These are phyloP conservation scores for Aureobasidium zeae DNA, from an alignment of 2,329 filamentous ascomycete species.

Conservation along the genomic window DNA sequence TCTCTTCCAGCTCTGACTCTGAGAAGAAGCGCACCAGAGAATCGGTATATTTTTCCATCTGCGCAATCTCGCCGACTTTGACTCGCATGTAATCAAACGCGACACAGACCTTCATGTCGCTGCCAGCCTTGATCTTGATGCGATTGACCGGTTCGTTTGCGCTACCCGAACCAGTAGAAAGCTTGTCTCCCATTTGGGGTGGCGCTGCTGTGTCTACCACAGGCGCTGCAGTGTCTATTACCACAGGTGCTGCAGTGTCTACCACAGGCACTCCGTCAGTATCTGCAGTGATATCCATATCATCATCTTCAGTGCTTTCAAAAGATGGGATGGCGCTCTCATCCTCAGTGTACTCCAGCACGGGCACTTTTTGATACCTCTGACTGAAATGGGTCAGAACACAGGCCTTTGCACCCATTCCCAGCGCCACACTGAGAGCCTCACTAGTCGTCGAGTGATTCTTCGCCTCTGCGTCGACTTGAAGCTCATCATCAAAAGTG, in stretches of 20 bases:
- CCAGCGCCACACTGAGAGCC: slow-evolving; percentile 64
- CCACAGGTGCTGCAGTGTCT: too few relatives aligned
- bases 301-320: slow-evolving; percentile 15
- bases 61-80: slow-evolving; percentile 58
- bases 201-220: slow-evolving; percentile 17
- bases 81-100: slow-evolving; percentile 75
- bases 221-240: slow-evolving; percentile 14
- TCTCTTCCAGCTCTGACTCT: slow-evolving; percentile 29
- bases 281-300: slow-evolving; percentile 20
- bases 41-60: slow-evolving; percentile 54
- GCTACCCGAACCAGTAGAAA: not conserved
- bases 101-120: slow-evolving; percentile 56
- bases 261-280: slow-evolving; percentile 13
- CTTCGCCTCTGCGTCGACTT: slow-evolving; percentile 71
- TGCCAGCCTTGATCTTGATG: slow-evolving; percentile 32
- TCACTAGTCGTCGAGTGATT: slow-evolving; percentile 84
- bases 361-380: slow-evolving; percentile 70
- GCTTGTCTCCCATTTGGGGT: not conserved
- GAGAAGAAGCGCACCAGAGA: slow-evolving; percentile 51
- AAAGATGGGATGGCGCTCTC: slow-evolving; percentile 16
- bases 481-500: slow-evolving; percentile 83
- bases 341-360: slow-evolving; percentile 35
- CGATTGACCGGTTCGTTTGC: slow-evolving; percentile 21
- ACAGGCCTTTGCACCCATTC: slow-evolving; percentile 71
- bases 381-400: slow-evolving; percentile 93